Evolutionary conservation across 768 basidiomycete genomes (phyloP), one percentile per base, ranked within the genome.

Genomic region (Russula griseocarnosa): DNA sequence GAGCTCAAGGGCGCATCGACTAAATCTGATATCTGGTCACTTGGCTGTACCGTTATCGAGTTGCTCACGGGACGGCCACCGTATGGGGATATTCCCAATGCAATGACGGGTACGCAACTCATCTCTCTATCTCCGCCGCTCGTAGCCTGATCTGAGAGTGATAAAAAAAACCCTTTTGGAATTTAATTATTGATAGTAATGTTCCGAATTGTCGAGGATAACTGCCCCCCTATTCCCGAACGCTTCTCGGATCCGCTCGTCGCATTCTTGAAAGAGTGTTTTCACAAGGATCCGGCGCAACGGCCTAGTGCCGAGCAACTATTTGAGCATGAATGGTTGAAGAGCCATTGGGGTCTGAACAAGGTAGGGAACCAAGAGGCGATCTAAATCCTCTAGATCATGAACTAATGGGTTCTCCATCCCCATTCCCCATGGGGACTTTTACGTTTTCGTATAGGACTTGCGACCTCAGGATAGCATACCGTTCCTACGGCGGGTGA

Each of bases 191-290:
- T 13, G 40, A 40, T 69, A 90, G 96, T 98, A 58, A 95, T 99
- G 90, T 99, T 94, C 78, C 88, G 88, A 30, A 98, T 99, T 71
- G 96, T 99, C 30, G 95, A 97, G 70, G 94, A 97, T 70, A 83
- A 84, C 9, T 86, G 83, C 79, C 95, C 96, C 32, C 92, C 92
- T 3, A 74, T 97, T 49, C 96, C 96, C 0, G 85, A 87, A 18
- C 84, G 79, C 13, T 87, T 86, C 68, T 94, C 94, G 4, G 80
- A 81, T n/a, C 79, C 85, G 24, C 79, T 98, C 18, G 75, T 79
- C 61, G 86, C 92, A 72, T 98, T 98, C 74, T 76, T 99, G 22
- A 79, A 74, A n/a, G 80, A 82, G 68, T 99, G 96, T 74, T 97
- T 99, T 76, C 76, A 88, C 72, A 98, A 98, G 75, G 86, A 96